A percentile compares a stretch with the other conserved stretches of the same genome.
These are phyloP conservation scores for Spathaspora sp. DNA, from an alignment of 805 yeast species.

Conservation along the genomic window DNA sequence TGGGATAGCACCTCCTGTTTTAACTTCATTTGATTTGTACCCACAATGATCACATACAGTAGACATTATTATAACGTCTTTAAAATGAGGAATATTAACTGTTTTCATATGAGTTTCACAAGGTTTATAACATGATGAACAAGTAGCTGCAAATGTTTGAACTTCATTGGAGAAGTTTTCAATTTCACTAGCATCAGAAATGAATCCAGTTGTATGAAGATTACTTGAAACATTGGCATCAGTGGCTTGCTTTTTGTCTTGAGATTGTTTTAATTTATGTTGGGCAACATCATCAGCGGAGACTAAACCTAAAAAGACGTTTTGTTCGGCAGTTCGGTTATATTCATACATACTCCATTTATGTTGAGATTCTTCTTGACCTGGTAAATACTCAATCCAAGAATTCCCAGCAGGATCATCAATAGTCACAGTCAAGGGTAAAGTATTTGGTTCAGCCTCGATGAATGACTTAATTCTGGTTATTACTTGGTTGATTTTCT, in stretches of 20 bases:
- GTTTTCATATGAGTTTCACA: constrained; percentile 96
- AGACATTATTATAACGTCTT: constrained; percentile 95
- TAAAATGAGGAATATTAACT: constrained; percentile 95
- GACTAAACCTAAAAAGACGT: constrained; percentile 76
- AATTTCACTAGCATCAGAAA: constrained; percentile 71
- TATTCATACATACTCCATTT: constrained; percentile 88
- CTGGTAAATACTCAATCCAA: constrained; percentile 85
- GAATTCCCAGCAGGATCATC: constrained; percentile 98
- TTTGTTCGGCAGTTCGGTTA: constrained; percentile 82
- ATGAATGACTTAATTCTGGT: constrained; percentile 55
- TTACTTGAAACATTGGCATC: constrained; percentile 23
- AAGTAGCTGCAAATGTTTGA: constrained; percentile 86
- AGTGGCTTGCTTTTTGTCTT: constrained; percentile 40
- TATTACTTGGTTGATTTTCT: constrained; percentile 71
- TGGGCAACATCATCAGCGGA: constrained; percentile 61
- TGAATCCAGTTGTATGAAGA: constrained; percentile 54
- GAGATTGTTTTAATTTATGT: constrained; percentile 46
- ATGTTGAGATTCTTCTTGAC: constrained; percentile 37
- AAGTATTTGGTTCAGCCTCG: constrained; percentile 60
- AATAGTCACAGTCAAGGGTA: constrained; percentile 74
- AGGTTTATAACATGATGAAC: constrained; percentile 80
- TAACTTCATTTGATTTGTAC: constrained; percentile 94
- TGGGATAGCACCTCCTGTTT: constrained; percentile 97
- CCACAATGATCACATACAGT: constrained; percentile 93
- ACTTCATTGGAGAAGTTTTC: constrained; percentile 87